Conservation (phyloP, 257 asterid genomes). For the Solanum pinnatisectum region DNA sequence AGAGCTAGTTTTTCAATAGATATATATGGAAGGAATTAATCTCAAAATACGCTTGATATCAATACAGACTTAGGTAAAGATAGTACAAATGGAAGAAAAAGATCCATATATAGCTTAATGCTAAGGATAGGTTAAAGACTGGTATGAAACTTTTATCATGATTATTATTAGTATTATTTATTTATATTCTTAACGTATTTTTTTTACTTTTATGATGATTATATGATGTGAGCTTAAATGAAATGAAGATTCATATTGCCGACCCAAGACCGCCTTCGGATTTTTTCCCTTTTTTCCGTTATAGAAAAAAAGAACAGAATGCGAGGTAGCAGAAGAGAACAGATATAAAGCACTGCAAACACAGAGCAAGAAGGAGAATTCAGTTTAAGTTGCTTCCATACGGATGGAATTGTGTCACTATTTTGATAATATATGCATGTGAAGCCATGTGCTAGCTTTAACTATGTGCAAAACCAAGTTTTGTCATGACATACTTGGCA, state of each 20-base stretch:
- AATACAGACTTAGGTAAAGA: background rate
- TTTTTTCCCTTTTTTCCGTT: no score
- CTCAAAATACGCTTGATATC: background rate
- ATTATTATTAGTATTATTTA: no score
- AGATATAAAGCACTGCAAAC: background rate
- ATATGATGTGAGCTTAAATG: background rate
- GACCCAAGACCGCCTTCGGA: background rate
- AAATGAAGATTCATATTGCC: no score
- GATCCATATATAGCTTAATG: background rate
- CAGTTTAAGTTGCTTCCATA: background rate
- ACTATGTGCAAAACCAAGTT: conserved; percentile 5
- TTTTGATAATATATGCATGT: conserved; percentile 13
- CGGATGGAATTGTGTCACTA: background rate
- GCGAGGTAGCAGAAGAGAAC: background rate
- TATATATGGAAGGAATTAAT: no score
- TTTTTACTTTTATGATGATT: no score
- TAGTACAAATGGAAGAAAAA: background rate
- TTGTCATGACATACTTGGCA: conserved; percentile 13
- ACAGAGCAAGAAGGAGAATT: background rate
- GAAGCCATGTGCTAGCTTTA: conserved; percentile 19
- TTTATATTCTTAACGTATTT: no score
- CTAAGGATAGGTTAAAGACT: background rate
- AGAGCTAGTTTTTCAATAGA: background rate
- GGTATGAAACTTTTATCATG: background rate
- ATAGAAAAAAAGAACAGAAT: background rate